Evolutionary conservation across 257 asterid genomes (phyloP).

Genomic region (Capsicum chinense): DNA sequence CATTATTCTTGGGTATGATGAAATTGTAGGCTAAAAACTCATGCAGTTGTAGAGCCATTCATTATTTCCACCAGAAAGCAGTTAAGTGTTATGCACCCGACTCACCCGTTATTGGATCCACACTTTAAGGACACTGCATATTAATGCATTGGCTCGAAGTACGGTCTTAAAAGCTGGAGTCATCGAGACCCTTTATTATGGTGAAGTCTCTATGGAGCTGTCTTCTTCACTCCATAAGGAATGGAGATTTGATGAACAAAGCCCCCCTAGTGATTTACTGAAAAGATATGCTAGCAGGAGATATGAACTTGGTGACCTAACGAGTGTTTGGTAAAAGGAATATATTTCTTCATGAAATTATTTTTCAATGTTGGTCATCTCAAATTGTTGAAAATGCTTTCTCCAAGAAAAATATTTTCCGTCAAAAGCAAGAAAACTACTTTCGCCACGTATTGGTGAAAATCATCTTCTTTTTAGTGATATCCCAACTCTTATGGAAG

Average conservation of each 20-base stretch:
- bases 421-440: background rate
- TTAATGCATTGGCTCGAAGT: conserved; percentile 50
- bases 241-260: conserved; percentile 63
- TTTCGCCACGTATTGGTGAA: background rate
- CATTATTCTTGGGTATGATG: conserved; percentile 15
- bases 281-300: conserved; percentile 44
- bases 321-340: background rate
- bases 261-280: conserved; percentile 56
- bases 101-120: conserved; percentile 49
- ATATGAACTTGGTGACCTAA: background rate
- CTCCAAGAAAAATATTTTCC: background rate
- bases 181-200: conserved; percentile 50
- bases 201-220: conserved; percentile 48
- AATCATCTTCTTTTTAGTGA: background rate
- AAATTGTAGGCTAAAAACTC: conserved; percentile 51
- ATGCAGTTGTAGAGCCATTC: conserved; percentile 61
- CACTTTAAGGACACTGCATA: conserved; percentile 59
- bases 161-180: conserved; percentile 53
- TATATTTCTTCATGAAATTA: background rate
- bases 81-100: conserved; percentile 56
- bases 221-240: conserved; percentile 51
- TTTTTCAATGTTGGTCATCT: conserved; percentile 18
- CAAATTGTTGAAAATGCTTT: conserved; percentile 1
- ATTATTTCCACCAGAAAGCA: conserved; percentile 58
- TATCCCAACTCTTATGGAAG: background rate